Evolutionary conservation across 192 early-diverging fungal genomes (phyloP).

Genomic region (Polychytrium aggregatum): DNA sequence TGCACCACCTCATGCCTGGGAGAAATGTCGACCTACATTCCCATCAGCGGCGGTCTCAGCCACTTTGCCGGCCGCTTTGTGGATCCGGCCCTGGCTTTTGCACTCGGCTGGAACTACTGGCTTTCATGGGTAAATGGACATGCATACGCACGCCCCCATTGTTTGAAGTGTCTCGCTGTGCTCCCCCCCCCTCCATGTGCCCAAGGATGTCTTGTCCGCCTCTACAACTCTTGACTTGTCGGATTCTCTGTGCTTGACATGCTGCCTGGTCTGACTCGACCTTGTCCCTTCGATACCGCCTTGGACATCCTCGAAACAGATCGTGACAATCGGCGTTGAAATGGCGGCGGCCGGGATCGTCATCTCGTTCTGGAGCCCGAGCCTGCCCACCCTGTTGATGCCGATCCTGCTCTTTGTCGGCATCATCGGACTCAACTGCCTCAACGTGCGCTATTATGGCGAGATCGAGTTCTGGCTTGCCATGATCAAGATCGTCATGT

Average conservation of each 20-base stretch:
- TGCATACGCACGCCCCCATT: no score
- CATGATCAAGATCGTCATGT: conserved; percentile 61
- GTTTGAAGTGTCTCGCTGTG: no score
- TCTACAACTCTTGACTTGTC: no score
- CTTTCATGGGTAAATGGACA: no score
- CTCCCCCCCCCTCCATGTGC: no score
- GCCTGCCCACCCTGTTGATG: conserved; percentile 30
- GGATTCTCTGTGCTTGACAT: no score
- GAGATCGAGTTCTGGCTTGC: conserved; percentile 63
- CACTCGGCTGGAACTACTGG: conserved; percentile 41
- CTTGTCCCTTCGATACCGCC: no score
- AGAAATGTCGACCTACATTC: conserved; percentile 71
- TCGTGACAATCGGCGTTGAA: conserved; percentile 35
- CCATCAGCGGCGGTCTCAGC: conserved; percentile 46
- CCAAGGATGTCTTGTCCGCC: no score
- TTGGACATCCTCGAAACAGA: conserved; percentile 14
- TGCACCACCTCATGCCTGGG: conserved; percentile 55
- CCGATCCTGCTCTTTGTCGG: conserved; percentile 33
- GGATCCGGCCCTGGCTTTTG: conserved; percentile 50
- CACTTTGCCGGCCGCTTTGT: conserved; percentile 45
- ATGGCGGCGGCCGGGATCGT: conserved; percentile 60
- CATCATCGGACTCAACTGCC: conserved; percentile 40
- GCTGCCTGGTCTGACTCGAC: no score
- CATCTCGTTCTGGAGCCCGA: conserved; percentile 44
- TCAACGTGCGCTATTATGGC: conserved; percentile 44